Evolutionary conservation across 192 early-diverging fungal genomes (phyloP).

Genomic region (Paraglomus brasilianum): DNA sequence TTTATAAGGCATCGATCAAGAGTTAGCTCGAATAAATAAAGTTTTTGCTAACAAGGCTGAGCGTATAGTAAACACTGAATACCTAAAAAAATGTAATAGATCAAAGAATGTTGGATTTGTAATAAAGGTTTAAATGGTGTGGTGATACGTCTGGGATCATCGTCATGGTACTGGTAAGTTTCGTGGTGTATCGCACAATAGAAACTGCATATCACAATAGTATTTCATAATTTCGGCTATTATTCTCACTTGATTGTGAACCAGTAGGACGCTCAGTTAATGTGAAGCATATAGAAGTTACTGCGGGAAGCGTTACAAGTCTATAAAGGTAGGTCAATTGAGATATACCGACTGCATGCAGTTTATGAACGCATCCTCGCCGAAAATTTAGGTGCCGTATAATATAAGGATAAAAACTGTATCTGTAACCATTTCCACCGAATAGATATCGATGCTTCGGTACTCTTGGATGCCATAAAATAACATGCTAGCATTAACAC

Average conservation of each 20-base stretch:
- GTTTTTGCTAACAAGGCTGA: background rate
- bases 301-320: constrained; percentile 10
- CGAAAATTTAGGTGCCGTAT: too few species aligned
- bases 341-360: background rate
- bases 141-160: constrained; percentile 14
- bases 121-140: background rate
- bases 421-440: too few species aligned
- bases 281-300: constrained; percentile 1
- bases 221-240: constrained; percentile 17
- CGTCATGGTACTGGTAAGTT: constrained; percentile 18
- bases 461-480: too few species aligned
- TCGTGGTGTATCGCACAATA: background rate
- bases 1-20: too few species aligned
- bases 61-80: background rate
- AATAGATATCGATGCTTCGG: too few species aligned
- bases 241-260: constrained; percentile 18
- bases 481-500: background rate
- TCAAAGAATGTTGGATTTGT: constrained; percentile 16
- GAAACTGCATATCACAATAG: constrained; percentile 5
- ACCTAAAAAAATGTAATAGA: constrained; percentile 12
- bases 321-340: constrained; percentile 19
- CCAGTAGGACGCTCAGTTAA: constrained; percentile 11
- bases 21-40: too few species aligned
- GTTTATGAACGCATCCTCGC: too few species aligned
- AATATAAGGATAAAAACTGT: too few species aligned